Base-by-base conservation (phyloP, 345 rosid species). In the Eucalyptus cloeziana region DNA sequence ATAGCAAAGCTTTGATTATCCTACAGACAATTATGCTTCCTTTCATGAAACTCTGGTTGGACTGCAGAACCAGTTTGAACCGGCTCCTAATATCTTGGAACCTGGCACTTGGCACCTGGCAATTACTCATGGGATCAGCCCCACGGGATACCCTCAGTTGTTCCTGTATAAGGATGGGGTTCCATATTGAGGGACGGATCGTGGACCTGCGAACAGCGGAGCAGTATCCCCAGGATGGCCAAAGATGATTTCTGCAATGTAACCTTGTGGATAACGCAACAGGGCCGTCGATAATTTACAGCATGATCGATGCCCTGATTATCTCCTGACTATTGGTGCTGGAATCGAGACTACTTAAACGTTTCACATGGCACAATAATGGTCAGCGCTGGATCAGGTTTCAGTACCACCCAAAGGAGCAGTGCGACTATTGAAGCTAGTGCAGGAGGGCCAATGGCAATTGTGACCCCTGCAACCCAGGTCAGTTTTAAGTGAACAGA, bases 1-100 rank as follows among this genome's bases (percentile, higher is more conserved):
- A 11, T 97, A 96, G 98, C 95, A 96, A 88, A 95, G 98, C 60
- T 97, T 95, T 91, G 94, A 97, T 90, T 49, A 94, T 89, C 98
- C 96, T 10, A 93, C 98, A 25, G 90, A 96, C 89, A 95, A 19
- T 95, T 47, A 6, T 92, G 85, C 92, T 92, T 2, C 89, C 89
- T 7, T 89, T 87, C 5, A 88, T 88, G 87, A 89, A 86, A 6
- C 1, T 87, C 6, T 92, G 89, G 37, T 33, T 87, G 71, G 85
- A 91, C 47, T 21, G 22, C 5, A 89, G 52, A 88, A 90, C 85
- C 14, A 92, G 90, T 40, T 50, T 58, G 86, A 51, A 81, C 49
- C 7, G 79, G 80, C 7, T 40, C 25, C 7, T 91, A 22, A 86
- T 80, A 37, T 91, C 93, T 2, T 92, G 92, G 92, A 93, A 91